Evolutionary conservation across 1,284 basidiomycete species (phyloP), one percentile per base, ranked within the genome.

Genomic region (Cerioporus squamosus): DNA sequence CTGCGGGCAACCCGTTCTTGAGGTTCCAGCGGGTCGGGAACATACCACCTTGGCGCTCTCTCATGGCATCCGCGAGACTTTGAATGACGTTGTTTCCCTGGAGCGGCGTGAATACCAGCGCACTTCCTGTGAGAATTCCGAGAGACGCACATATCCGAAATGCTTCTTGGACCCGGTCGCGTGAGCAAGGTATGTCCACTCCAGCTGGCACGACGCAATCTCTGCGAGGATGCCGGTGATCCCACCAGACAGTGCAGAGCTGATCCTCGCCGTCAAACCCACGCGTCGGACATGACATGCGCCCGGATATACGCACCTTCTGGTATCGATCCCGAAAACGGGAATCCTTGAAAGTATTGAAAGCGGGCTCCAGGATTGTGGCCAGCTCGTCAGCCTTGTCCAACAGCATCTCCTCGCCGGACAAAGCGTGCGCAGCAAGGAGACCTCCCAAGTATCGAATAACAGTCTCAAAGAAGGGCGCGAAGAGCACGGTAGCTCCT

Each of bases 371-470:
- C 0, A 88, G 75, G 38, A 75, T 68, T 2, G 65, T 63, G 0
- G 78, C 85, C 2, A 88, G 75, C 17, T 81, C 77, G 48, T 85
- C 81, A 0, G 86, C 85, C 5, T 79, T 79, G 2, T 72, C 61
- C 3, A 85, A 74, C 0, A 86, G 70, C 1, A 83, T 68, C 2
- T 76, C 72, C 61, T 89, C 84, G 15, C 77, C 77, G 0, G 87
- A 86, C 1, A 92, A 77, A 26, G 89, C 86, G 65, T 90, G 87
- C 0, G 88, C 88, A 9, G 88, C 85, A 3, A 92, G 76, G 1
- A 90, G 71, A 10, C 89, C 88, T 9, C 90, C 90, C 9, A 93
- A 80, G 70, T 91, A 91, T 2, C 88, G 84, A 63, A 92, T 92
- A 44, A 84, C 82, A 0, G 89, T 91, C 70, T 93, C 90, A 66